Percentiles rank a stretch among this genome's conserved stretches.
Evolutionary conservation across 78 protist species (phyloP).

Genomic region (Dictyostelium brefeldianum): DNA sequence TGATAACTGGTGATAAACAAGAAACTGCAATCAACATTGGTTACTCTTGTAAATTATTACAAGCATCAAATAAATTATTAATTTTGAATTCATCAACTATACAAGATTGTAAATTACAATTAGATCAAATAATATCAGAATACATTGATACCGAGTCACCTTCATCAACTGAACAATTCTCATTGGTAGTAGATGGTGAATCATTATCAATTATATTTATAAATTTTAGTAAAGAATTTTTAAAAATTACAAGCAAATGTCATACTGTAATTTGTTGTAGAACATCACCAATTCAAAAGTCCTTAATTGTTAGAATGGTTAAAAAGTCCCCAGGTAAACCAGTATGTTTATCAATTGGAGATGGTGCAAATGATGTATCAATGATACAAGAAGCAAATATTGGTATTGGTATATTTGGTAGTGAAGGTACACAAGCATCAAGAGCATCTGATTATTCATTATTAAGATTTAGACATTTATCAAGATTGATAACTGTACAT

Average conservation of each 20-base stretch:
- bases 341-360: conserved; percentile 93
- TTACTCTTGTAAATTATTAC: conserved; percentile 70
- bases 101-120: conserved; percentile 29
- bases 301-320: conserved; percentile 86
- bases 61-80: not conserved
- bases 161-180: not conserved
- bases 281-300: conserved; percentile 92
- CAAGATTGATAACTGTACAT: conserved; percentile 89
- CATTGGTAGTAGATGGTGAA: conserved; percentile 27
- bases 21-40: conserved; percentile 94
- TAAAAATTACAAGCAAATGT: conserved; percentile 83
- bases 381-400: conserved; percentile 93
- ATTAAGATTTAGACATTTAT: conserved; percentile 72
- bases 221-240: conserved; percentile 40
- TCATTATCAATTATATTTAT: not conserved
- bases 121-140: not conserved
- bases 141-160: not conserved
- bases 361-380: conserved; percentile 96
- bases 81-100: conserved; percentile 35
- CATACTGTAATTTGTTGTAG: conserved; percentile 91
- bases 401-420: conserved; percentile 93
- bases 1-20: conserved; percentile 93
- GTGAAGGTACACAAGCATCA: conserved; percentile 96
- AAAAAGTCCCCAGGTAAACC: conserved; percentile 4
- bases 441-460: conserved; percentile 93